These are phyloP conservation scores for Guadua angustifolia DNA, from an alignment of 176 grass and related monocot species.

Conservation along the genomic window DNA sequence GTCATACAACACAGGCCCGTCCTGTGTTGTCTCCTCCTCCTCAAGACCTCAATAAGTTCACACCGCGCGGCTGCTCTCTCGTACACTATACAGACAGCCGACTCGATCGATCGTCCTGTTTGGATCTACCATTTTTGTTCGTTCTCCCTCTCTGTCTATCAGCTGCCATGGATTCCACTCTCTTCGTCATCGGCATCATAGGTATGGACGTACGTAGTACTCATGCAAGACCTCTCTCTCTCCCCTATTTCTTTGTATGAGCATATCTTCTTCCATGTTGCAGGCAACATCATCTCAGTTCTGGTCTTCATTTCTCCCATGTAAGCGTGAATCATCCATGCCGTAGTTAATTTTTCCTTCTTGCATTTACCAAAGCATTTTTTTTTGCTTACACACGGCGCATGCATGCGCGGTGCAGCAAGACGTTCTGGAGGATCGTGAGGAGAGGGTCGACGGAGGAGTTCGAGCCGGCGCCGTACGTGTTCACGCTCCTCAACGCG, in stretches of 20 bases:
- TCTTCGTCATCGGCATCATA: conserved; percentile 58
- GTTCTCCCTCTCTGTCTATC: neutral
- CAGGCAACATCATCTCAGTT: conserved; percentile 82
- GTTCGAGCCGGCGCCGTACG: conserved; percentile 58
- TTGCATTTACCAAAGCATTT: neutral
- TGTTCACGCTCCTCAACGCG: conserved; percentile 56
- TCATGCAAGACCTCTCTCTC: conserved; percentile 1
- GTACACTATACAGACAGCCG: neutral
- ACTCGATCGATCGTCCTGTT: neutral
- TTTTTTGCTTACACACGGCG: neutral
- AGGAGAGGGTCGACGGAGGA: conserved; percentile 54
- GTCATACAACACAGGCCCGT: neutral
- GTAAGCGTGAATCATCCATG: conserved; percentile 37
- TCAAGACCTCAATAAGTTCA: neutral
- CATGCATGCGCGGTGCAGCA: conserved; percentile 14
- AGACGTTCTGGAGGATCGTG: conserved; percentile 67
- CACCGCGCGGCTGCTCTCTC: neutral
- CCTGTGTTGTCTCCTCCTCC: neutral
- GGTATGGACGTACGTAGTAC: conserved; percentile 16
- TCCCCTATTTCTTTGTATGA: neutral
- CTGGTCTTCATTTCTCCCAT: conserved; percentile 75
- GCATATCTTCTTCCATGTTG: neutral
- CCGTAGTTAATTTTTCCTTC: neutral
- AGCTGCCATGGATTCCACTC: conserved; percentile 55
- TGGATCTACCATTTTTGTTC: conserved; percentile 12